Base-by-base conservation (phyloP, 2,329 filamentous ascomycete genomes). In the Pestalotiopsis fici region DNA sequence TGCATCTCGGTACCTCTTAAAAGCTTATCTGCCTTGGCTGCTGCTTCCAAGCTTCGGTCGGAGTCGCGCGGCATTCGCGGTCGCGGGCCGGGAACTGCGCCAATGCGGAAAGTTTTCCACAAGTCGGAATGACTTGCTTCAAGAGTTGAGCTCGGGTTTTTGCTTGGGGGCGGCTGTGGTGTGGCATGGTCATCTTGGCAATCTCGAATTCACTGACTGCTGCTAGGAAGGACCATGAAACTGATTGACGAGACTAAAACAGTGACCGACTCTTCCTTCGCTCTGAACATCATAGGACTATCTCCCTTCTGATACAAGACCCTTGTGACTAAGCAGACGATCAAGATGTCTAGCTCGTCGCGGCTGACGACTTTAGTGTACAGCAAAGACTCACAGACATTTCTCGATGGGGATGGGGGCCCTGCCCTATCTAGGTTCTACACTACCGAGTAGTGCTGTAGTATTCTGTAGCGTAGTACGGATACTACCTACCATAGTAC, bases 91-190 rank as follows among this genome's bases (percentile, higher is more conserved):
- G 43, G 43, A 50, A n/a, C 43, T 50, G 21, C 43, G 43, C 18
- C 43, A 37, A 39, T 60, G 57, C 57, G 57, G 27, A 60, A 60
- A n/a, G 57, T 12, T 60, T 60, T 60, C 57, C 57, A 37, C n/a
- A 25, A 60, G 57, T n/a, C 57, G 31, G 31, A 35, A 35, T 35
- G 31, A 18, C 27, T 60, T 13, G 28, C 15, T 60, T 6, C 12
- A 31, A 6, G 18, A 60, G 15, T 37, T 35, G 23, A 18, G n/a
- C n/a, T n/a, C n/a, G n/a, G n/a, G n/a, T n/a, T n/a, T n/a, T n/a
- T n/a, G n/a, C n/a, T n/a, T n/a, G n/a, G 57, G 57, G 37, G 57
- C 57, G n/a, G 55, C 55, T 31, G n/a, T 21, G 43, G 18, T 50
- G 21, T 50, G 43, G 43, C 43, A 50, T 50, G 6, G 43, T n/a